Evolutionary conservation across 78 protist species (phyloP).

Genomic region (Dictyostelium firmibasis): DNA sequence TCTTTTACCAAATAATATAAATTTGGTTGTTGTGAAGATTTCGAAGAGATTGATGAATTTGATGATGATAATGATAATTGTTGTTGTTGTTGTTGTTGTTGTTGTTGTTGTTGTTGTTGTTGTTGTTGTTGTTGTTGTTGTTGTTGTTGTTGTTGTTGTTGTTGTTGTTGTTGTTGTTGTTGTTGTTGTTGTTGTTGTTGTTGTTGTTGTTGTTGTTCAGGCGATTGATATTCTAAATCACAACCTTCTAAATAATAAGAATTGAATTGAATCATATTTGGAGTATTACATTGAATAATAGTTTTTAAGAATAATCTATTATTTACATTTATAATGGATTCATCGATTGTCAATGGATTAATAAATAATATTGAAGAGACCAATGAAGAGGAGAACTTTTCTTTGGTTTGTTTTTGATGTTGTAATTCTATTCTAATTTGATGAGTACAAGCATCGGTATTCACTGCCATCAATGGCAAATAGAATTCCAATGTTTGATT

Average conservation of each 20-base stretch:
- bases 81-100: not conserved
- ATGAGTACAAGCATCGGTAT: constrained; percentile 36
- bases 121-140: too few species aligned
- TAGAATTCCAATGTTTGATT: constrained; percentile 49
- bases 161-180: not conserved
- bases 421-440: constrained; percentile 32
- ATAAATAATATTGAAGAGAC: constrained; percentile 40
- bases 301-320: constrained; percentile 32
- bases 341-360: constrained; percentile 52
- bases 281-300: constrained; percentile 24
- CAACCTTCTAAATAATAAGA: constrained; percentile 33
- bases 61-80: not conserved
- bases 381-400: constrained; percentile 36
- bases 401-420: constrained; percentile 72
- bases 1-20: constrained; percentile 58
- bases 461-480: constrained; percentile 65
- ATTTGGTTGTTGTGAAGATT: not conserved
- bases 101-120: not conserved
- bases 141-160: not conserved
- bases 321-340: constrained; percentile 13
- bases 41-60: not conserved
- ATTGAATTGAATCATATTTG: constrained; percentile 14
- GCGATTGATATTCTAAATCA: constrained; percentile 18
- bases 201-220: not conserved
- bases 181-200: not conserved